Evolutionary conservation across 495 filamentous ascomycete genomes (phyloP), one percentile per base, ranked within the genome.

Genomic region (Tirmania nivea): DNA sequence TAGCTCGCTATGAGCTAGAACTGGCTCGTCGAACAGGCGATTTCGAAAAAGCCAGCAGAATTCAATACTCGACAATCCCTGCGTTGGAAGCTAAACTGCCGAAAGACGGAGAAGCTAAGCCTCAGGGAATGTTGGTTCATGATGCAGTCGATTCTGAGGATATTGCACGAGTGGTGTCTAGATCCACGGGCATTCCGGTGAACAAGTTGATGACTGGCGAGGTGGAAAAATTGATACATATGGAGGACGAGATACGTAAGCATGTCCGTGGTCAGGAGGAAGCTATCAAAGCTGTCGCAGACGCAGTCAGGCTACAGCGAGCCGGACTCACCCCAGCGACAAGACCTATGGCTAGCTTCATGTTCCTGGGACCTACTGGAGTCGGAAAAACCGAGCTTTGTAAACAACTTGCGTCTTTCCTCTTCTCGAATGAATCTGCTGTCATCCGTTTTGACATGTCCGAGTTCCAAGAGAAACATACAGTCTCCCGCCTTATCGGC

Each of bases 391-490:
- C 89, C 1, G 90, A 95, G 59, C 75, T 95, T 6, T 94, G 87
- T 74, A 97, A 97, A 74, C 88, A 87, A 58, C 81, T 97, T 63
- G 90, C 89, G 49, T 73, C 74, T 56, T 94, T 94, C 72, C 70
- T 97, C 20, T 97, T 97, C 67, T 87, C 83, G 0, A 94, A 85
- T 3, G 86, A 94, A 60, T 75, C 74, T 45, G 88, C 90, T 6
- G 88, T 97, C 31, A 78, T 90, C 19, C 73, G 90, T 48, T 97
- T 95, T 64, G 90, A 97, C 67, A 97, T 95, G 89, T 84, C 78
- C 66, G 90, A 97, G 59, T 97, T 95, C 68, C 85, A 92, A 61
- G 90, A 97, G 63, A 94, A 93, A 65, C 89, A 96, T 65, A 96
- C 89, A 1, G 79, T 97, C 54, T 90, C 84, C 35, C 77, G 90